Evolutionary conservation across 768 basidiomycete genomes (phyloP).

Genomic region (Phanerochaete sordida): DNA sequence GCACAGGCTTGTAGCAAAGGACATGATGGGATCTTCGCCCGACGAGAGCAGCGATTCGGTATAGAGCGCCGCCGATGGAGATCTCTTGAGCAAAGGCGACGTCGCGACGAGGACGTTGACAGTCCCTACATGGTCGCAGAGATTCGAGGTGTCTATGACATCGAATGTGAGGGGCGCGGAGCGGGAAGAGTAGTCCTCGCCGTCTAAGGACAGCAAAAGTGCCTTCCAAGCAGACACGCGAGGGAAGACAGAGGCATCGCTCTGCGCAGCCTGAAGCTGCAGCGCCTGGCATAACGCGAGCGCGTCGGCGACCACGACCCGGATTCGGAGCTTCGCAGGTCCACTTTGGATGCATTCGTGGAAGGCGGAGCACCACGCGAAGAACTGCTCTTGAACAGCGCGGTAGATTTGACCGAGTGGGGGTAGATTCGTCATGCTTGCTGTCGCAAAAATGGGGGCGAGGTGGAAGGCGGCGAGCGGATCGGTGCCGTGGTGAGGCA

Average conservation of each 20-base stretch:
- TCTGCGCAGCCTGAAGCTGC: background rate
- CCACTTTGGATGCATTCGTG: background rate
- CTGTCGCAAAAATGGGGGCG: slow-evolving; percentile 17
- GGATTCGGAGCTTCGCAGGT: background rate
- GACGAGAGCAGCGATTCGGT: slow-evolving; percentile 17
- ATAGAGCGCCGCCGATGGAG: slow-evolving; percentile 7
- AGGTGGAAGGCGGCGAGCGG: slow-evolving; percentile 42
- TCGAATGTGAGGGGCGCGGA: slow-evolving; percentile 16
- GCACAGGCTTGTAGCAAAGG: slow-evolving; percentile 29
- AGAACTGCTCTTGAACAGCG: slow-evolving; percentile 3
- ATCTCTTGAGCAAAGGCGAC: slow-evolving; percentile 10
- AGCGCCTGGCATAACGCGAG: slow-evolving; percentile 11
- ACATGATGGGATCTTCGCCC: slow-evolving; percentile 26
- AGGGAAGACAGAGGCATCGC: slow-evolving; percentile 5
- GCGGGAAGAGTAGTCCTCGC: no score
- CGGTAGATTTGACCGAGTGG: background rate
- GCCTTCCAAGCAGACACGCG: slow-evolving; percentile 14
- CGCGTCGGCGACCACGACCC: slow-evolving; percentile 16
- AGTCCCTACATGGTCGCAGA: slow-evolving; percentile 18
- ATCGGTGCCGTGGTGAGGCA: slow-evolving; percentile 42
- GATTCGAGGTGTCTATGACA: slow-evolving; percentile 22
- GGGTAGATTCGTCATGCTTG: background rate
- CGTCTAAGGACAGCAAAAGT: background rate
- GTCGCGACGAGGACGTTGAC: slow-evolving; percentile 19
- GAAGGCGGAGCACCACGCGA: slow-evolving; percentile 8